Conservation (phyloP, 352 stramenopile genomes). For the Phytopythium kandeliae region DNA sequence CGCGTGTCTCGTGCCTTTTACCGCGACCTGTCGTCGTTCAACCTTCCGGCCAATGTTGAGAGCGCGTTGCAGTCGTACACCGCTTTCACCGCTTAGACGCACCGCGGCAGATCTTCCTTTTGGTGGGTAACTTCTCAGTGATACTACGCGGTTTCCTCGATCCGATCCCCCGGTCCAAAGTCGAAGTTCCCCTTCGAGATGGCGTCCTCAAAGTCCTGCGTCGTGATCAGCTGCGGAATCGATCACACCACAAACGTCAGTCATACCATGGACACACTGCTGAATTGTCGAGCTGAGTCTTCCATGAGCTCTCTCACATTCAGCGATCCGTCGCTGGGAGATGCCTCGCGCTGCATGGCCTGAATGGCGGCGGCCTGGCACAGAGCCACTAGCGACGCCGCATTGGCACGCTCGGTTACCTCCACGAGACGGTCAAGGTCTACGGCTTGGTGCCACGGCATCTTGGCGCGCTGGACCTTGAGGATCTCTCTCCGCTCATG, state of each 20-base stretch:
- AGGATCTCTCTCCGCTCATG: constrained; percentile 62
- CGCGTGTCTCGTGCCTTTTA: constrained; percentile 68
- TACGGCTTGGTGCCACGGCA: constrained; percentile 63
- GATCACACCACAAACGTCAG: neutral
- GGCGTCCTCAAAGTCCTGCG: constrained; percentile 37
- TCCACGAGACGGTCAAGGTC: constrained; percentile 40
- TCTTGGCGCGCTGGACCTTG: constrained; percentile 51
- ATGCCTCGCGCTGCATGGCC: constrained; percentile 49
- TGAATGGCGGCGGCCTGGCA: constrained; percentile 68
- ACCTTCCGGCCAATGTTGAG: constrained; percentile 43
- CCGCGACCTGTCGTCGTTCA: constrained; percentile 49
- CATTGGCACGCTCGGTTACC: constrained; percentile 56
- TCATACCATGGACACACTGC: neutral
- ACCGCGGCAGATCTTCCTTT: neutral
- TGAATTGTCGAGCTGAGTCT: no score
- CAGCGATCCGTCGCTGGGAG: neutral
- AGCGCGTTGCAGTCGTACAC: constrained; percentile 39
- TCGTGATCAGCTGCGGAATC: constrained; percentile 23
- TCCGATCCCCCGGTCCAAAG: constrained; percentile 17
- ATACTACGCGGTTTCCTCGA: constrained; percentile 1
- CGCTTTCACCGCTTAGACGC: constrained; percentile 34
- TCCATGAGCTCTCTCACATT: constrained; percentile 3
- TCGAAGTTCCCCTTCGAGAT: constrained; percentile 35
- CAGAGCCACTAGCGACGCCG: constrained; percentile 65
- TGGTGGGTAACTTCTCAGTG: neutral